A percentile compares a stretch with the other conserved stretches of the same genome.
phyloP scores from a whole-genome alignment of 2,329 filamentous ascomycete species.

The Allantophomopsis lycopodina region DNA sequence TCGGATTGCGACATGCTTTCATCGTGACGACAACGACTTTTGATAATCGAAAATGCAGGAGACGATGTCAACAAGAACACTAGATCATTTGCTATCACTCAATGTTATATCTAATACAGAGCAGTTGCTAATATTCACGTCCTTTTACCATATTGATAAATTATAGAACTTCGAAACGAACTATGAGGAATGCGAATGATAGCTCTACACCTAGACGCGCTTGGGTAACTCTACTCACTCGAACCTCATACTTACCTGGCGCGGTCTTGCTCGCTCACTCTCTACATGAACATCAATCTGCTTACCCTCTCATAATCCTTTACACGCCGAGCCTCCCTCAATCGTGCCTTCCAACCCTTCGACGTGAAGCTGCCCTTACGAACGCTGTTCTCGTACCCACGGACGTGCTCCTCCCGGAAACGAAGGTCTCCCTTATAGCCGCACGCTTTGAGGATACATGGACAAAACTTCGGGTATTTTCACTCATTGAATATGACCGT shows the following conservation, averaged over 20 bases:
- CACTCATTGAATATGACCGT: conserved; percentile 57
- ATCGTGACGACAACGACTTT: too few species aligned
- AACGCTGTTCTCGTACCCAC: conserved; percentile 53
- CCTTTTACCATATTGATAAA: too few species aligned
- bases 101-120: too few species aligned
- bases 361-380: conserved; percentile 52
- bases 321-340: conserved; percentile 63
- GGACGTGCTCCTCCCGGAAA: conserved; percentile 52
- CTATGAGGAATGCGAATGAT: too few species aligned
- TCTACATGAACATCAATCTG: conserved; percentile 45
- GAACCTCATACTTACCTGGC: conserved; percentile 63
- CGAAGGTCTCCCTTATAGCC: conserved; percentile 53
- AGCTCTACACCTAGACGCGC: conserved; percentile 11
- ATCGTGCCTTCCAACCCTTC: conserved; percentile 25
- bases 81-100: too few species aligned
- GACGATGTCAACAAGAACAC: too few species aligned
- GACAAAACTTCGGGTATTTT: conserved; percentile 72
- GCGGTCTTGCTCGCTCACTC: conserved; percentile 68
- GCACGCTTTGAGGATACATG: conserved; percentile 77
- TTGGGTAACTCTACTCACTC: conserved; percentile 77
- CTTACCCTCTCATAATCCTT: conserved; percentile 66
- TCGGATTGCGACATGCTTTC: too few species aligned
- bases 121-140: too few species aligned
- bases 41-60: too few species aligned
- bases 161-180: too few species aligned